Conservation (phyloP, 345 rosid species). For the Sisymbrium irio region DNA sequence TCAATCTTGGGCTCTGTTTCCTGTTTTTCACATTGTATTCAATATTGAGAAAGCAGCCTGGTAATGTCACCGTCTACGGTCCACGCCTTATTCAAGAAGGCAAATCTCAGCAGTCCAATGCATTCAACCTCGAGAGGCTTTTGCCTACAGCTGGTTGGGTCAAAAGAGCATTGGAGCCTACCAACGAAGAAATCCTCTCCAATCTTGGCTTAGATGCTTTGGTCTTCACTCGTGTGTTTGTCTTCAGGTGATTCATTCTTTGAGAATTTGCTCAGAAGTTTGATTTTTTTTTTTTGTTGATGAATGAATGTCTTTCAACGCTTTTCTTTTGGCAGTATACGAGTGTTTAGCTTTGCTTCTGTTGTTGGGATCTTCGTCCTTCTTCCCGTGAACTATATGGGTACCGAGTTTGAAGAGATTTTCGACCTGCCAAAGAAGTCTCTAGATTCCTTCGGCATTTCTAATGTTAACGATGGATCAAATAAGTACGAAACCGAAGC, state of each 20-base stretch:
- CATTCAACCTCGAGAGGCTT: slow-evolving; percentile 59
- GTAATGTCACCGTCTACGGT: slow-evolving; percentile 54
- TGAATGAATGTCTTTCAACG: neutral
- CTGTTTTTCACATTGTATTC: slow-evolving; percentile 81
- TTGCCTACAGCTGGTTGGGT: slow-evolving; percentile 90
- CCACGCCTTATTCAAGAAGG: slow-evolving; percentile 55
- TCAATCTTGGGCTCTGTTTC: slow-evolving; percentile 86
- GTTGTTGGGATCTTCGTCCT: slow-evolving; percentile 71
- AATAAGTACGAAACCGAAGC: slow-evolving; percentile 45
- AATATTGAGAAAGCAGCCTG: slow-evolving; percentile 72
- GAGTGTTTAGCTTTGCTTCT: slow-evolving; percentile 61
- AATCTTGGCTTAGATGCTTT: slow-evolving; percentile 73
- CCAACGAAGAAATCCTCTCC: slow-evolving; percentile 64
- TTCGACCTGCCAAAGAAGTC: slow-evolving; percentile 61
- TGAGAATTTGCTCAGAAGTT: neutral
- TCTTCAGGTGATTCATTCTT: slow-evolving; percentile 52
- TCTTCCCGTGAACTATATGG: slow-evolving; percentile 79
- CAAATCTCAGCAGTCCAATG: slow-evolving; percentile 32
- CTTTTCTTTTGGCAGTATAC: slow-evolving; percentile 44
- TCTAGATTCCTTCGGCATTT: slow-evolving; percentile 77
- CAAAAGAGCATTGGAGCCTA: slow-evolving; percentile 57
- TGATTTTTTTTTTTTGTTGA: neutral
- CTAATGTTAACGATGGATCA: slow-evolving; percentile 83
- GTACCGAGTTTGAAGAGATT: slow-evolving; percentile 64
- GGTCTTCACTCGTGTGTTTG: slow-evolving; percentile 65